A percentile compares a stretch with the other conserved stretches of the same genome.
Evolutionary conservation across 129 eudicot genomes (phyloP).

Genomic region (Centrapalus pauciflorus): DNA sequence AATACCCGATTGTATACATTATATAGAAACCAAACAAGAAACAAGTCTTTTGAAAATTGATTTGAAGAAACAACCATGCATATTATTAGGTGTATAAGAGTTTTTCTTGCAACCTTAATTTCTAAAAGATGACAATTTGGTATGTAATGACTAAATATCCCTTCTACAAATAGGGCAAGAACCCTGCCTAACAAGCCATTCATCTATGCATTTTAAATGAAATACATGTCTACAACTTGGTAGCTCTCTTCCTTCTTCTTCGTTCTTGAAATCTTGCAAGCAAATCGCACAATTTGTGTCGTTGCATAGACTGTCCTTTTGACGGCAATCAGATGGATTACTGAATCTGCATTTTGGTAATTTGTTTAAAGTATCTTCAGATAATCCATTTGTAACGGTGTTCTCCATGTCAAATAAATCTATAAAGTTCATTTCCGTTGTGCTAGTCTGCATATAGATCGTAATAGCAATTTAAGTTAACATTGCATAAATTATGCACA

Average conservation of each 20-base stretch:
- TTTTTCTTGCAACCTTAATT: not conserved
- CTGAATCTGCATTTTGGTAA: slow-evolving; percentile 34
- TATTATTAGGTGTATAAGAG: not conserved
- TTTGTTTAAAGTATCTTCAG: slow-evolving; percentile 36
- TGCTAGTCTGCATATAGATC: slow-evolving; percentile 28
- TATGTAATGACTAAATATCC: slow-evolving; percentile 24
- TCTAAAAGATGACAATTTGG: not conserved
- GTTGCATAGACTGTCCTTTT: not conserved
- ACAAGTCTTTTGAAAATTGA: no score
- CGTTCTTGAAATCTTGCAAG: slow-evolving; percentile 39
- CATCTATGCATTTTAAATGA: slow-evolving; percentile 65
- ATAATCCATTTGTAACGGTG: slow-evolving; percentile 42
- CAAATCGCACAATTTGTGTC: slow-evolving; percentile 51
- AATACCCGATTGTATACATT: no score
- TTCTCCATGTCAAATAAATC: slow-evolving; percentile 52
- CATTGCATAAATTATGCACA: no score
- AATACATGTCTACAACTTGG: slow-evolving; percentile 52
- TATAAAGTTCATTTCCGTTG: slow-evolving; percentile 38
- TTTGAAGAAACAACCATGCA: no score
- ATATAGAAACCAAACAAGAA: no score
- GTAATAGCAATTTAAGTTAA: no score
- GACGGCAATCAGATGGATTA: not conserved
- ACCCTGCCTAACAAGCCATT: slow-evolving; percentile 64
- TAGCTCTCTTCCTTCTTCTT: slow-evolving; percentile 45
- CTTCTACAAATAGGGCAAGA: slow-evolving; percentile 73